Conservation (phyloP, 225 moss, liverwort and hornwort genomes). For the Polytrichum formosum region DNA sequence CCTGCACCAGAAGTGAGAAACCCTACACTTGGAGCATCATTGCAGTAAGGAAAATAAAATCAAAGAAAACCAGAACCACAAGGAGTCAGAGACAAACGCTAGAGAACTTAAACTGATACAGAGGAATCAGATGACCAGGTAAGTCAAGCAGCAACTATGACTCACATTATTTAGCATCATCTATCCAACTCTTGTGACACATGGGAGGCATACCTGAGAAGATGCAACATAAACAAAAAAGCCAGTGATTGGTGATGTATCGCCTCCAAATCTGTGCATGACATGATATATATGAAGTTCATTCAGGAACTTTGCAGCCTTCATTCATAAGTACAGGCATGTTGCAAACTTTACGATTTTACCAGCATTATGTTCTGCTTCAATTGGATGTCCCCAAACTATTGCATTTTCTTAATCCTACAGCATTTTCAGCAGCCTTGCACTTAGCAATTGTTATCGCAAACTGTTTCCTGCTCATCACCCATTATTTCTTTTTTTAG, state of each 20-base stretch:
- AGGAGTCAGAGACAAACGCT: background rate
- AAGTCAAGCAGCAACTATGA: background rate
- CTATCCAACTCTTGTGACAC: no score
- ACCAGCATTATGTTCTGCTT: no score
- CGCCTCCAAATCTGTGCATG: slow-evolving; percentile 66
- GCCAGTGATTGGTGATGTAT: slow-evolving; percentile 74
- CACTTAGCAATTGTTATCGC: no score
- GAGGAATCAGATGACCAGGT: background rate
- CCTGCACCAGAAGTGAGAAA: slow-evolving; percentile 37
- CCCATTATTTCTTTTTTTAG: no score
- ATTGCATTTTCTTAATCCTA: background rate
- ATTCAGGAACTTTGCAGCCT: no score
- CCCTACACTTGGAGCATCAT: background rate
- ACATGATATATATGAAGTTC: slow-evolving; percentile 3
- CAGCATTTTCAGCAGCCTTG: background rate
- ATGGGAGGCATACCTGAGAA: slow-evolving; percentile 49
- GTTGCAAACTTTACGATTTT: no score
- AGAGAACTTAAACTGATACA: background rate
- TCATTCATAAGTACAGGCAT: no score
- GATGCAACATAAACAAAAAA: slow-evolving; percentile 67
- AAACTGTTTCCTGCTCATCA: no score
- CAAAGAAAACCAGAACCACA: background rate
- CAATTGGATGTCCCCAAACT: no score
- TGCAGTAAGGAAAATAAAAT: background rate
- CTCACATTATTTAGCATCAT: background rate